Evolutionary conservation across 306 rosid genomes (phyloP), one percentile per base, ranked within the genome.

Genomic region (Sechiopsis laciniata): DNA sequence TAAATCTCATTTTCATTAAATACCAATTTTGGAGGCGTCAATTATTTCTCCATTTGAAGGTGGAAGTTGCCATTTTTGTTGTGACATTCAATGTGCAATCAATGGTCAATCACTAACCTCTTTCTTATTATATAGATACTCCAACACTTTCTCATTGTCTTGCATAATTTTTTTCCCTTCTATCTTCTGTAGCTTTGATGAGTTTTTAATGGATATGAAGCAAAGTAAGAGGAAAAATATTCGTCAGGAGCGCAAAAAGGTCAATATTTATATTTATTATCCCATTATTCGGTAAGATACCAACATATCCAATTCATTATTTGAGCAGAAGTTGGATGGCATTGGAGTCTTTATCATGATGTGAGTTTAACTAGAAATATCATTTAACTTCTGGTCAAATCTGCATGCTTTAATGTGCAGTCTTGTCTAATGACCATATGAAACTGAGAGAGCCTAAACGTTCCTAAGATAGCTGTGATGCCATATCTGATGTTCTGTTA

Each of bases 231-330:
- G 98, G 81, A 90, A 93, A 90, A 90, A 87, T 83, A 93, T 93
- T 64, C 96, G 98, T 45, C 96, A 90, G 81, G 98, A 93, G 81
- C 89, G 98, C 77, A 90, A 93, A 79, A 93, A 90, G 96, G 98
- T 92, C 69, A 55, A 81, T 77, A 48, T 75, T 55, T 52, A 53
- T 10, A 71, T 65, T 12, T 74, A 24, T 22, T 21, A 5, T 74
- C 71, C 82, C 68, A 17, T 64, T 35, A 32, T 46, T 78, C 45
- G 13, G 42, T 52, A 59, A 60, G 61, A 6, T 48, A 48, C 19
- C 56, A 14, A 48, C 32, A 13, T 45, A 6, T 48, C 73, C 0
- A 1, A 22, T 68, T 6, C 40, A 45, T 14, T 45, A 42, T 42
- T 66, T 66, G 56, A 45, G 13, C 56, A 20, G 73, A 68, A 11